phyloP scores from a whole-genome alignment of 73 alveolate species.

The Paramecium octaurelia region DNA sequence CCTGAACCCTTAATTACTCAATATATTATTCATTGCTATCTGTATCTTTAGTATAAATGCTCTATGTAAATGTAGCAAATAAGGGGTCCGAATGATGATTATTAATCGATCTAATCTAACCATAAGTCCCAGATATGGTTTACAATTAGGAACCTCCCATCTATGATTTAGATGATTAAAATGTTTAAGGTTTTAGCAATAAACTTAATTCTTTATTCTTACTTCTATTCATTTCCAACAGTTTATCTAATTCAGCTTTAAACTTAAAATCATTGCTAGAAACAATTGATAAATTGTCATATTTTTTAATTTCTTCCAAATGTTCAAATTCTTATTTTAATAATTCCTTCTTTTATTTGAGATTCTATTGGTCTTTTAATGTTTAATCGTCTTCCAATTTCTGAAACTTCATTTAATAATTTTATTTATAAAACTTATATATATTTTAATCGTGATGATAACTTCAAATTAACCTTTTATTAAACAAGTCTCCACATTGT shows the following conservation, averaged over 20 bases:
- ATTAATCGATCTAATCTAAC: conserved; percentile 16
- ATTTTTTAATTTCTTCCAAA: conserved; percentile 38
- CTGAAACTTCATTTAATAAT: neutral
- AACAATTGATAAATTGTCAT: neutral
- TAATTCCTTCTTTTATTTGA: conserved; percentile 23
- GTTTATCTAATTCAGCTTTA: conserved; percentile 31
- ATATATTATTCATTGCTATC: neutral
- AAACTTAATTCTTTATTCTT: neutral
- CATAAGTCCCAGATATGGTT: conserved; percentile 17
- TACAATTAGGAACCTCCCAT: neutral
- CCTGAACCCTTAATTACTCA: neutral
- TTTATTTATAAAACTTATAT: neutral
- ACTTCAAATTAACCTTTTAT: neutral
- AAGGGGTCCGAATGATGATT: conserved; percentile 34
- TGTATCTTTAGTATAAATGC: neutral
- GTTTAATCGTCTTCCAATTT: conserved; percentile 34
- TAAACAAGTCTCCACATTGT: neutral
- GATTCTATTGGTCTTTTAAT: neutral
- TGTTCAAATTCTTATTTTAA: conserved; percentile 49
- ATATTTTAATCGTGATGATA: neutral
- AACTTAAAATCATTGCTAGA: conserved; percentile 48
- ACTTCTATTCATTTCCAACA: neutral
- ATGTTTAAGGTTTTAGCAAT: neutral
- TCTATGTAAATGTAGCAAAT: neutral
- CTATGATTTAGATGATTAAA: neutral